A percentile compares a stretch with the other conserved stretches of the same genome.
Conservation (phyloP, 2,329 filamentous ascomycete genomes). For the Ophiognomonia clavigignenti-juglandacearum region DNA sequence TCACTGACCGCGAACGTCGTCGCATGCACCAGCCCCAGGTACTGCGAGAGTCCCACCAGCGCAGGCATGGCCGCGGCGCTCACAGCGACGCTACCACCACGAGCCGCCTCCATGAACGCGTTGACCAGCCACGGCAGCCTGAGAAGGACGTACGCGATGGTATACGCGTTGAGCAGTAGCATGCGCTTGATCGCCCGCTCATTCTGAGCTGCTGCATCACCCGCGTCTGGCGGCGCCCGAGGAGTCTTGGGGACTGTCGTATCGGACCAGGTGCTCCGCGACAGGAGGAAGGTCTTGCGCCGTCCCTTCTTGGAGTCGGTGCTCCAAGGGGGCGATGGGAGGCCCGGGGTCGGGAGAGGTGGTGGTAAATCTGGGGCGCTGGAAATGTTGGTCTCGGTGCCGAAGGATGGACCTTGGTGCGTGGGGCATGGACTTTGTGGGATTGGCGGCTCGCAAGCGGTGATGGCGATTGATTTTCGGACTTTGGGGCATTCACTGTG, state of each 20-base stretch:
- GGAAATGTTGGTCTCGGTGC: neutral
- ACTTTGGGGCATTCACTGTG: neutral
- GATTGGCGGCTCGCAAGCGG: neutral
- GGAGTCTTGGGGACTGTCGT: neutral
- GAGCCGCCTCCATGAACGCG: slow-evolving; percentile 4
- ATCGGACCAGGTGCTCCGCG: neutral
- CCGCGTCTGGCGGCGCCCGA: neutral
- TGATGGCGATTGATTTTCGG: neutral
- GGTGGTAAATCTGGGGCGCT: neutral
- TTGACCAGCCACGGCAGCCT: slow-evolving; percentile 5
- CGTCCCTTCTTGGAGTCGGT: neutral
- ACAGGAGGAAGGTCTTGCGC: neutral
- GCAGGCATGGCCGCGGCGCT: neutral
- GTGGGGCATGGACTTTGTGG: neutral
- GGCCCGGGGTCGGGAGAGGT: neutral
- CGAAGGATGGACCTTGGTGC: neutral
- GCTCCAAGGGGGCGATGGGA: neutral
- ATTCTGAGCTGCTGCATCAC: neutral
- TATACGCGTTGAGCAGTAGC: slow-evolving; percentile 6
- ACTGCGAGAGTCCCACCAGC: slow-evolving; percentile 3
- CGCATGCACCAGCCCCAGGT: slow-evolving; percentile 7
- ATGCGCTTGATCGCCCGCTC: slow-evolving; percentile 3
- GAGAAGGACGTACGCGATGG: slow-evolving; percentile 1
- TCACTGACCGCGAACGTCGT: slow-evolving; percentile 3
- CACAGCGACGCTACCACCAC: too few relatives aligned